These are phyloP conservation scores for Trifolium dubium DNA, from an alignment of 306 rosid genomes.

Conservation along the genomic window DNA sequence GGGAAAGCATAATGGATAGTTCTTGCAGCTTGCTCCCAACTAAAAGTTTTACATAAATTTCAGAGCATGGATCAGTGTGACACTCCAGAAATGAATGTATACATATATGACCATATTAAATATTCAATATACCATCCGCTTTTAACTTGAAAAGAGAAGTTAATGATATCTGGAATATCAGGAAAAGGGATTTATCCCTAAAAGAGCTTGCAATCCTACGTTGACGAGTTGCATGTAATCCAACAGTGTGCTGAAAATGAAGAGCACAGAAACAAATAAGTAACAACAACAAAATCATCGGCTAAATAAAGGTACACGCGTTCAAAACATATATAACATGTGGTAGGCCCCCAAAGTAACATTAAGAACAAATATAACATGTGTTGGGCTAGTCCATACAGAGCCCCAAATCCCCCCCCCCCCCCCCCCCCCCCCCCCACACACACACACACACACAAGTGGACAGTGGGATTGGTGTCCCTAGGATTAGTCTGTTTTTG, in stretches of 20 bases:
- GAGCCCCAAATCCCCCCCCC: too few species aligned
- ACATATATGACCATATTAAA: constrained; percentile 22
- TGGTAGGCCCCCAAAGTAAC: not conserved
- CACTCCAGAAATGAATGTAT: constrained; percentile 18
- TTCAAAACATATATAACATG: constrained; percentile 25
- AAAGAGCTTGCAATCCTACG: constrained; percentile 57
- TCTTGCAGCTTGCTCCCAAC: constrained; percentile 61
- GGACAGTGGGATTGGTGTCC: too few species aligned
- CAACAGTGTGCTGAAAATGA: constrained; percentile 48
- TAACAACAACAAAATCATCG: constrained; percentile 32
- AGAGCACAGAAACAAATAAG: constrained; percentile 23
- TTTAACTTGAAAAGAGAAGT: constrained; percentile 52
- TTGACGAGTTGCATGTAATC: constrained; percentile 52
- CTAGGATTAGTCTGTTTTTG: too few species aligned
- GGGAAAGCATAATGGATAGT: constrained; percentile 49
- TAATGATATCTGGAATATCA: constrained; percentile 54
- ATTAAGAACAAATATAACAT: constrained; percentile 13
- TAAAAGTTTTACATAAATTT: constrained; percentile 32
- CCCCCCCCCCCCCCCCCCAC: too few species aligned
- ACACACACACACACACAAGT: too few species aligned
- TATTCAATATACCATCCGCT: constrained; percentile 48
- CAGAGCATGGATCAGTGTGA: not conserved
- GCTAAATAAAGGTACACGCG: constrained; percentile 2
- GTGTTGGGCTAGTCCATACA: too few species aligned
- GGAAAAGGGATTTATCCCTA: constrained; percentile 52